Evolutionary conservation across 139 green algal genomes (phyloP).

Genomic region (Volvox reticuliferus): DNA sequence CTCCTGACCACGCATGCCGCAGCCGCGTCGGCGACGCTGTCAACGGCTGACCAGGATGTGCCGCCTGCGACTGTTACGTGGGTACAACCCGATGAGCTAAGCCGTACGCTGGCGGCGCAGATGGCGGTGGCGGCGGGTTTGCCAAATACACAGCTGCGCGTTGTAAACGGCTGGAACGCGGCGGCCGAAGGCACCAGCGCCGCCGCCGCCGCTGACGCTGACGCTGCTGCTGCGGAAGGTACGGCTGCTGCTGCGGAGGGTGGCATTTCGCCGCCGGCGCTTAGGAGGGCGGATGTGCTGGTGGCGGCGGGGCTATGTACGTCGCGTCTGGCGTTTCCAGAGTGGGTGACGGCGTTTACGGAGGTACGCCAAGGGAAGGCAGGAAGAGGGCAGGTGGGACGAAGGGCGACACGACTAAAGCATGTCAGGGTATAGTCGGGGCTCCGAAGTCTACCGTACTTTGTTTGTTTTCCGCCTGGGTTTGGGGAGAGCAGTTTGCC

Average conservation of each 20-base stretch:
- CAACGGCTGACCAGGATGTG: neutral
- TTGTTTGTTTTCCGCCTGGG: too few relatives aligned
- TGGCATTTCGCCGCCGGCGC: neutral
- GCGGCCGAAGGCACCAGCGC: neutral
- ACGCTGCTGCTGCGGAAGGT: neutral
- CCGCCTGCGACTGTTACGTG: neutral
- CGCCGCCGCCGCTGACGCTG: neutral
- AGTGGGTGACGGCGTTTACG: slow-evolving; percentile 20
- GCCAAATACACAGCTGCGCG: neutral
- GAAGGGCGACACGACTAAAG: too few relatives aligned
- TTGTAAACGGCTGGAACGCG: neutral
- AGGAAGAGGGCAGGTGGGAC: too few relatives aligned
- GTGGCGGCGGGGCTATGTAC: neutral
- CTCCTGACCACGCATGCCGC: neutral
- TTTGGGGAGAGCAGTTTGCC: too few relatives aligned
- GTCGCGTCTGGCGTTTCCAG: slow-evolving; percentile 14
- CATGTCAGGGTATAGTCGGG: too few relatives aligned
- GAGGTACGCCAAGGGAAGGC: neutral
- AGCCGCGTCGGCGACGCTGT: neutral
- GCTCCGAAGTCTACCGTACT: too few relatives aligned
- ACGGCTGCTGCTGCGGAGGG: neutral
- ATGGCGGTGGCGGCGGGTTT: slow-evolving; percentile 26
- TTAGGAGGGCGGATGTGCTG: neutral
- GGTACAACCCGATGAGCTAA: slow-evolving; percentile 28
- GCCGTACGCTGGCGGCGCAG: neutral